Conservation (phyloP, 2,329 filamentous ascomycete species). For the Botryosphaeria dothidea region DNA sequence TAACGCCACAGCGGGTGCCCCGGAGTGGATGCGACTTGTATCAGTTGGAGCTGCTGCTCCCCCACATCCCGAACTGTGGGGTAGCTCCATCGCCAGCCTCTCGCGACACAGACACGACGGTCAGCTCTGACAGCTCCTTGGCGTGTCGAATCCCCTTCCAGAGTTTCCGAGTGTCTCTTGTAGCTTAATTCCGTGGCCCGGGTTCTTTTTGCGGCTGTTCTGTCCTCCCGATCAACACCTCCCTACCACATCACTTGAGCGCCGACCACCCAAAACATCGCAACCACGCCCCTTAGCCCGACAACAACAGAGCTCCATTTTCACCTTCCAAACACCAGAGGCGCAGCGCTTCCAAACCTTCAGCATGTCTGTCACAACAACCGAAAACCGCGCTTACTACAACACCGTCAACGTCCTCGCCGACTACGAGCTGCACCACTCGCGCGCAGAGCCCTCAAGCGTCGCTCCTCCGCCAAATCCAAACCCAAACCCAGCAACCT, state of each 20-base stretch:
- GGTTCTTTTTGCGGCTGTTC: neutral
- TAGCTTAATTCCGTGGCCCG: neutral
- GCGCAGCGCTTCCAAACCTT: neutral
- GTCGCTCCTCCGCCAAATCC: constrained; percentile 31
- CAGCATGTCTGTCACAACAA: constrained; percentile 49
- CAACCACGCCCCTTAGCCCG: too few relatives aligned
- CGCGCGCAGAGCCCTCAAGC: constrained; percentile 29
- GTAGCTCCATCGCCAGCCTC: neutral
- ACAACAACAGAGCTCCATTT: neutral
- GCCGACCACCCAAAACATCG: neutral
- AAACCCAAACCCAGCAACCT: constrained; percentile 30
- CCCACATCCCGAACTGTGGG: constrained; percentile 15
- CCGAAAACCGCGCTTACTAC: constrained; percentile 40
- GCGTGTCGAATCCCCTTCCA: neutral
- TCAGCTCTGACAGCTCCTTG: neutral
- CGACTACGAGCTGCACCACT: constrained; percentile 52
- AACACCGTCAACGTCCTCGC: constrained; percentile 40
- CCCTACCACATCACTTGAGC: neutral
- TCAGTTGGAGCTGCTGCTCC: neutral
- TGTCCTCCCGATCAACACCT: neutral
- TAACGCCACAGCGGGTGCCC: neutral
- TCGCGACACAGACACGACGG: neutral
- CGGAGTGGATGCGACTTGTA: neutral
- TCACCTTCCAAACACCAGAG: neutral
- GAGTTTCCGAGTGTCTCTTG: neutral